Base-by-base conservation (phyloP, 2,329 filamentous ascomycete genomes). In the Fusarium sp. region DNA sequence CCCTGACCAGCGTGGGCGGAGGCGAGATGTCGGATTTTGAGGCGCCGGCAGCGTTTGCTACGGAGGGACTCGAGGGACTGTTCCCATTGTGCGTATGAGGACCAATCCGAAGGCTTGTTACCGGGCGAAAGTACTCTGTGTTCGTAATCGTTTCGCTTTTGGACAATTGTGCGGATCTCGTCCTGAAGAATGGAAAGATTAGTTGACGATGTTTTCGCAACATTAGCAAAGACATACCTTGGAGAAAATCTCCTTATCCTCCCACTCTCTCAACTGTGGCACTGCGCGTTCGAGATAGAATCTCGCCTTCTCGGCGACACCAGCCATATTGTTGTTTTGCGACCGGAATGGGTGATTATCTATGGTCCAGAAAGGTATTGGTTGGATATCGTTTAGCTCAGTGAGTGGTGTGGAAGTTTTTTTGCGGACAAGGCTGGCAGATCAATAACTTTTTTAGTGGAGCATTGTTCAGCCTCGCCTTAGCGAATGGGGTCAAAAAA, bases 261-360 rank as follows among this genome's bases (percentile, higher is more conserved):
- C 92, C 79, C 93, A 97, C 75, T 97, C 94, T 67, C 94, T 93
- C 59, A 99, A 87, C 79, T 98, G 94, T 16, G 94, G 93, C 42
- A 97, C 92, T 3, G 92, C 91, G 72, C 95, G 91, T 83, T 99
- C 96, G 69, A 98, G 87, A 80, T 92, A 97, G 81, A 95, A 98
- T 61, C 95, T 92, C 57, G 95, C 96, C 81, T 97, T 98, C 77
- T 98, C 96, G 68, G 92, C 91, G 61, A 96, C 91, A 41, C 89
- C 91, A 2, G 94, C 88, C 93, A 97, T 97, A 8, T 52, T 69
- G 16, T 30, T 30, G 12, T 41, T 50, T 33, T 51, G 33, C 13
- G 44, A 57, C 46, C 42, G 51, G 40, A 34, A 54, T 16, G 13
- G 37, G 38, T 70, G 41, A 23, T 28, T 68, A 23, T 23, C 23